Conservation (phyloP, 805 yeast genomes). For the Candida verbasci region DNA sequence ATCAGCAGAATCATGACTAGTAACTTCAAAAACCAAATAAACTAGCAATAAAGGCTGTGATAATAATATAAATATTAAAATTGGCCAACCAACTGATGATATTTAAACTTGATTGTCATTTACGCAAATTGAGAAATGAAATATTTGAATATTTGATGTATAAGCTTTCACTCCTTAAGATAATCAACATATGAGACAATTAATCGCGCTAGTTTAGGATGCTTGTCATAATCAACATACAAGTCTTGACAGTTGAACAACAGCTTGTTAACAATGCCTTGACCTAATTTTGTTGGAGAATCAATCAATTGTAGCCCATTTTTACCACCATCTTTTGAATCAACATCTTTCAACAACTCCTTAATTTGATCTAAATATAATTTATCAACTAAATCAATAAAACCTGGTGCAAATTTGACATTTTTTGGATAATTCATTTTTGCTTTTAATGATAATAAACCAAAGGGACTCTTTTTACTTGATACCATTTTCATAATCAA, state of each 20-base stretch:
- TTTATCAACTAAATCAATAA: constrained; percentile 8
- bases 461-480: neutral
- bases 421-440: constrained; percentile 15
- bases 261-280: neutral
- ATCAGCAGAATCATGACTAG: too few relatives aligned
- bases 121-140: too few relatives aligned
- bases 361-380: constrained; percentile 3
- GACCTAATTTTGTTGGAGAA: neutral
- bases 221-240: constrained; percentile 4
- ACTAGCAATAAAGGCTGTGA: too few relatives aligned
- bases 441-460: neutral
- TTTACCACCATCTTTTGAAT: neutral
- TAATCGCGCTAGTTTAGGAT: constrained; percentile 3
- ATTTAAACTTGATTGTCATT: too few relatives aligned
- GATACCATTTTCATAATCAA: neutral
- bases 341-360: constrained; percentile 5
- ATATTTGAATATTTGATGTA: too few relatives aligned
- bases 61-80: too few relatives aligned
- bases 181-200: constrained; percentile 1
- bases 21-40: too few relatives aligned
- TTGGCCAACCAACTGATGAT: too few relatives aligned
- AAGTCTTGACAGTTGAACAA: neutral
- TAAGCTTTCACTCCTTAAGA: neutral
- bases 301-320: neutral
- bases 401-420: neutral